Percentiles rank a stretch among this genome's conserved stretches.
Evolutionary conservation across 1,284 basidiomycete species (phyloP).

Genomic region (Moesziomyces antarcticus): DNA sequence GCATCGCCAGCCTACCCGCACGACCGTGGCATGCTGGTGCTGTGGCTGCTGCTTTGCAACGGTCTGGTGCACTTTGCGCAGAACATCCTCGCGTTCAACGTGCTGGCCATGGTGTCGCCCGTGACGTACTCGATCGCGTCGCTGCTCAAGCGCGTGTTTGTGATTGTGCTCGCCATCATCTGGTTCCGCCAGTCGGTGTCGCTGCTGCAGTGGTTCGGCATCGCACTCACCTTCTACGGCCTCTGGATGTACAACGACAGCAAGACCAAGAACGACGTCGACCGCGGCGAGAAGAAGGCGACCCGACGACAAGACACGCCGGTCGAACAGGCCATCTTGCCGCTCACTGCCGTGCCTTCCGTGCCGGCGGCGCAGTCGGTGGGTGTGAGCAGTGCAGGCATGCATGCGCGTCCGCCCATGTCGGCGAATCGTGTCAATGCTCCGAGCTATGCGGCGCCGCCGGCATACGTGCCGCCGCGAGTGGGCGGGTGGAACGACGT

Average conservation of each 20-base stretch:
- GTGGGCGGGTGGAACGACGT: constrained; percentile 38
- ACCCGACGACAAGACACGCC: constrained; percentile 12
- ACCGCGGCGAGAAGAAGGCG: constrained; percentile 22
- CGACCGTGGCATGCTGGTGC: constrained; percentile 71
- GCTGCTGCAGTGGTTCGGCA: constrained; percentile 82
- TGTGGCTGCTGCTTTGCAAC: constrained; percentile 78
- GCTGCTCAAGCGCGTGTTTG: constrained; percentile 95
- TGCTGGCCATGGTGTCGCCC: constrained; percentile 93
- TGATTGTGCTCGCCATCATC: constrained; percentile 95
- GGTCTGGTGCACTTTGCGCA: constrained; percentile 96
- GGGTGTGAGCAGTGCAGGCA: neutral
- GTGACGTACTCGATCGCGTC: constrained; percentile 99
- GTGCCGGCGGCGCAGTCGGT: no score
- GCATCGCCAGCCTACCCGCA: constrained; percentile 4
- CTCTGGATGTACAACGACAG: constrained; percentile 94
- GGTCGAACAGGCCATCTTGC: constrained; percentile 4
- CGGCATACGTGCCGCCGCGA: constrained; percentile 3
- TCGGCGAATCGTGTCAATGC: no score
- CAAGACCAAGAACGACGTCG: constrained; percentile 71
- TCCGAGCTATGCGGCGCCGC: neutral
- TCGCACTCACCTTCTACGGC: constrained; percentile 86
- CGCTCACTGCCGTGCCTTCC: neutral
- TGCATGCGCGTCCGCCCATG: neutral
- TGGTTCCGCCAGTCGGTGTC: constrained; percentile 95
- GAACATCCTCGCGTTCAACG: constrained; percentile 96